A percentile compares a stretch with the other conserved stretches of the same genome.
Evolutionary conservation across 2,329 filamentous ascomycete species (phyloP).

Genomic region (Sporothrix humicola): DNA sequence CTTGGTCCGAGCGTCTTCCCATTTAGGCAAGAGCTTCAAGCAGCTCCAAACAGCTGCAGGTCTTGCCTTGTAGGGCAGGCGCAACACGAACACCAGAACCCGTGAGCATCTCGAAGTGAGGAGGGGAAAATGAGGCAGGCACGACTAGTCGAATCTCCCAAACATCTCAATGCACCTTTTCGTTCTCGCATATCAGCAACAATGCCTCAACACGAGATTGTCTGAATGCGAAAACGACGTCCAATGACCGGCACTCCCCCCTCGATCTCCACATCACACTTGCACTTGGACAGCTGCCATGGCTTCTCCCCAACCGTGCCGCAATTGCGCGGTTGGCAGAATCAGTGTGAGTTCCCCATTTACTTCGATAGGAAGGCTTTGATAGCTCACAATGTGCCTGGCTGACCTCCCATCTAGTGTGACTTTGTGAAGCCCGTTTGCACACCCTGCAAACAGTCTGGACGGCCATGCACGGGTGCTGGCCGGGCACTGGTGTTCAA

Average conservation of each 20-base stretch:
- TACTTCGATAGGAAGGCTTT: no score
- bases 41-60: background rate
- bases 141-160: background rate
- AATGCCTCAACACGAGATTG: background rate
- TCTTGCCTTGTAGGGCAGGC: conserved; percentile 13
- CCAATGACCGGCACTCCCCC: background rate
- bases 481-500: conserved; percentile 17
- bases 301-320: background rate
- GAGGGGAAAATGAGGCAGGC: background rate
- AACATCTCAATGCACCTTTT: background rate
- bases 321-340: background rate
- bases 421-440: conserved; percentile 23
- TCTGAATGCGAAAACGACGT: background rate
- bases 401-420: conserved; percentile 22
- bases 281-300: background rate
- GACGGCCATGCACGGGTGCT: background rate
- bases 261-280: background rate
- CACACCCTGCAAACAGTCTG: conserved; percentile 18
- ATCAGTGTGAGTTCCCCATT: background rate
- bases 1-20: conserved; percentile 27
- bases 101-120: no score
- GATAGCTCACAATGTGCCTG: no score
- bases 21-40: background rate
- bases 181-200: background rate
- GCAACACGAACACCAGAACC: background rate